Evolutionary conservation across 495 filamentous ascomycete genomes (phyloP), one percentile per base, ranked within the genome.

Genomic region (Darksidea phi): DNA sequence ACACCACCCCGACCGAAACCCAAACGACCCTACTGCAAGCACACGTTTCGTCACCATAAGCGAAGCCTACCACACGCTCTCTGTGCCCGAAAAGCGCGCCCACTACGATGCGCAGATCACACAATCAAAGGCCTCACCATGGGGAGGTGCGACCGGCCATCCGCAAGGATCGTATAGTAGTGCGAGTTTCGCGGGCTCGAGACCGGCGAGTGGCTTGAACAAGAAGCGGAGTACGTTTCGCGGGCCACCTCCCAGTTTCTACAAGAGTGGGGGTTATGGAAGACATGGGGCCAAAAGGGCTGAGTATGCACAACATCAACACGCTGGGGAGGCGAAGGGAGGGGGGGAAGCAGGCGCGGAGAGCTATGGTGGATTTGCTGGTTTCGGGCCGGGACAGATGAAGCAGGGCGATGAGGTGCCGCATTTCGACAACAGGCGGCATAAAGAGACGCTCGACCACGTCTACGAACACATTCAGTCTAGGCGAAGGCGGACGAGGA

Each of bases 1-100:
- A 50, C 88, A 96, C 83, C 94, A 98, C 78, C 94, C 94, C 13
- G 94, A 98, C 82, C 86, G 82, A 74, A 94, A 97, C 80, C 89
- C 80, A 57, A 48, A 76, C 59, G 86, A 95, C 76, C 86, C 88
- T 0, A 71, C 78, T 61, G 89, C 94, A 57, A 76, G 86, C 20
- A 69, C 79, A 34, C 89, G 87, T 71, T 98, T 98, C 82, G 83
- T 92, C 75, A 77, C 81, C 60, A 88, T 98, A 71, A 86, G 82
- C 73, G 86, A 91, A 71, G 93, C 94, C 68, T 97, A 97, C 80
- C 79, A 86, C 48, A 72, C 86, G 43, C 89, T 98, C 45, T 79
- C 85, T 70, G 75, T 84, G 36, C 57, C 57, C 42, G 75, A 81
- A 15, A 91, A 89, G 67, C 90, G 91, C 67, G 75, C 82, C 37